These are phyloP conservation scores for Claviceps paspali DNA, from an alignment of 2,329 filamentous ascomycete species.

Conservation along the genomic window DNA sequence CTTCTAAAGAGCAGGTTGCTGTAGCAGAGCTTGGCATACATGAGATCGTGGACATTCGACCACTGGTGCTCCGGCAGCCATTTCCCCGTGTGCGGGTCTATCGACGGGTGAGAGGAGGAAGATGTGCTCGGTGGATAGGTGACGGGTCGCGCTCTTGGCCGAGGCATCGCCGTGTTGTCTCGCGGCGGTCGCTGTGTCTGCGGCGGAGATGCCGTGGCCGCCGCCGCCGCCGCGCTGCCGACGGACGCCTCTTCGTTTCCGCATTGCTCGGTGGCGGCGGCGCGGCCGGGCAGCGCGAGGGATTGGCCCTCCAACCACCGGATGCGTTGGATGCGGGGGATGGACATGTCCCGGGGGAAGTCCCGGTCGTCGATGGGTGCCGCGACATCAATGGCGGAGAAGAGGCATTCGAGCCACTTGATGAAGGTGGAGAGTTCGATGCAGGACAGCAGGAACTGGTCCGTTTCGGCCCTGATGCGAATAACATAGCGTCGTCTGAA, in stretches of 20 bases:
- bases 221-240: neutral
- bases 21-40: conserved; percentile 46
- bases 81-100: conserved; percentile 35
- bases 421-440: conserved; percentile 49
- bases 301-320: conserved; percentile 31
- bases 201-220: neutral
- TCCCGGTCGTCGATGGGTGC: conserved; percentile 55
- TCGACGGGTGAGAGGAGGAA: conserved; percentile 28
- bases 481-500: conserved; percentile 44
- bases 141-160: conserved; percentile 16
- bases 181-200: conserved; percentile 5
- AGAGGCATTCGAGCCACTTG: conserved; percentile 52
- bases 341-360: conserved; percentile 45
- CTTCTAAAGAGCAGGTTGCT: conserved; percentile 40
- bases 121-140: conserved; percentile 27
- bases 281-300: conserved; percentile 11
- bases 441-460: conserved; percentile 58
- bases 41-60: conserved; percentile 39
- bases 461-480: conserved; percentile 55
- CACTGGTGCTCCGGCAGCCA: conserved; percentile 41
- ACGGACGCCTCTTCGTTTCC: conserved; percentile 4
- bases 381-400: conserved; percentile 59
- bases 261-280: neutral
- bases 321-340: conserved; percentile 40
- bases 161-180: conserved; percentile 9